phyloP scores from a whole-genome alignment of 1,139 yeast species.

The Pichia sp. region DNA sequence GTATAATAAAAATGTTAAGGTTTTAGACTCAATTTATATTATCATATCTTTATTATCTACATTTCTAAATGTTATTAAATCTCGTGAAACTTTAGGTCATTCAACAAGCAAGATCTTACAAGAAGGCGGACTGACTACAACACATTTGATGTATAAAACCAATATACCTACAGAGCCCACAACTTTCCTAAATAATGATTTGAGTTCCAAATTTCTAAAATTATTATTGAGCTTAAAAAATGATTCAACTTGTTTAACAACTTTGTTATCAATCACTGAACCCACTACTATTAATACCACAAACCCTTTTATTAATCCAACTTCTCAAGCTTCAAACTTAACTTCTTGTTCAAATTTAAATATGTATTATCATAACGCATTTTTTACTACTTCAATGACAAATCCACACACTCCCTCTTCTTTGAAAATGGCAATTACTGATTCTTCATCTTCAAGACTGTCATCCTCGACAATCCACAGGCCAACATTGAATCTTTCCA shows the following conservation, averaged over 20 bases:
- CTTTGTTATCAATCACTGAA: conserved; percentile 8
- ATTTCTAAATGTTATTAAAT: conserved; percentile 8
- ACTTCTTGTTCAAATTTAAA: conserved; percentile 1
- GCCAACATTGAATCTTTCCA: neutral
- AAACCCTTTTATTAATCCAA: neutral
- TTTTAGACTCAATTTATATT: conserved; percentile 12
- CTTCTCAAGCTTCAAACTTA: neutral
- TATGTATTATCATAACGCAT: neutral
- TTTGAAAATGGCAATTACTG: neutral
- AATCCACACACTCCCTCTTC: neutral
- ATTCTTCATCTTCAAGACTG: neutral
- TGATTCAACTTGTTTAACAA: conserved; percentile 7
- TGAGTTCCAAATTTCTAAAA: conserved; percentile 5
- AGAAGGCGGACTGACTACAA: conserved; percentile 10
- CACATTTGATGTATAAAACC: conserved; percentile 3
- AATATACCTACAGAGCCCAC: conserved; percentile 5
- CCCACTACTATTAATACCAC: neutral
- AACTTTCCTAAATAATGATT: conserved; percentile 1
- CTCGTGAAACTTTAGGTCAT: conserved; percentile 5
- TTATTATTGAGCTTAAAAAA: conserved; percentile 7
- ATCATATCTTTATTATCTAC: conserved; percentile 5
- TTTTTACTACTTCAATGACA: neutral
- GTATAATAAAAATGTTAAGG: conserved; percentile 3
- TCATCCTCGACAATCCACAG: neutral
- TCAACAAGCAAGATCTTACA: conserved; percentile 4